Evolutionary conservation across 768 basidiomycete species (phyloP).

Genomic region (Cubamyces lactineus): DNA sequence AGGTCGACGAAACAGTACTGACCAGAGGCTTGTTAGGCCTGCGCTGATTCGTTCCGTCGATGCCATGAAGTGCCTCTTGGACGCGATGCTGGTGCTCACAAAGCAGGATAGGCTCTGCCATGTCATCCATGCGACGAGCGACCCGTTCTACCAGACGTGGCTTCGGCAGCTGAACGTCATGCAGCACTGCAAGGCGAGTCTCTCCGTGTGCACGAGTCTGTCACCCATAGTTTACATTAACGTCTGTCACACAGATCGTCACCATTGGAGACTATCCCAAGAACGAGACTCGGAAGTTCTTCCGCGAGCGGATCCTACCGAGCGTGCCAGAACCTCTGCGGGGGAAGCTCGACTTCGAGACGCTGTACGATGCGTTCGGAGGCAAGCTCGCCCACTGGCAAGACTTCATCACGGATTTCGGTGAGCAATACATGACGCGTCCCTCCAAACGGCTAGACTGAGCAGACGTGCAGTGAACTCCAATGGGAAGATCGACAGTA

Average conservation of each 20-base stretch:
- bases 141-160: conserved; percentile 87
- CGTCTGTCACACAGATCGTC: conserved; percentile 53
- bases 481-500: conserved; percentile 72
- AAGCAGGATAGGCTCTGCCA: conserved; percentile 88
- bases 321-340: conserved; percentile 67
- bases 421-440: conserved; percentile 40
- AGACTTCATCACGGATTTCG: conserved; percentile 76
- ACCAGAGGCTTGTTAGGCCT: conserved; percentile 48
- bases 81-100: conserved; percentile 84
- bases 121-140: conserved; percentile 80
- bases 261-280: conserved; percentile 82
- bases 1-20: background rate
- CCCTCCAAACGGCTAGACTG: background rate
- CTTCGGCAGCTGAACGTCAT: conserved; percentile 77
- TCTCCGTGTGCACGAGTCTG: background rate
- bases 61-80: conserved; percentile 82
- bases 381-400: conserved; percentile 85
- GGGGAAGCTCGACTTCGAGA: conserved; percentile 64
- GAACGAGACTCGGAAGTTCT: conserved; percentile 68
- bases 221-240: background rate
- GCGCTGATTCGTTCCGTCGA: conserved; percentile 76
- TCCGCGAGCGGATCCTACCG: conserved; percentile 64
- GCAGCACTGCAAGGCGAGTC: conserved; percentile 75
- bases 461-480: conserved; percentile 57
- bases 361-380: conserved; percentile 77